phyloP scores from a whole-genome alignment of 192 early-diverging fungal genomes.

The Cetraspora pellucida region DNA sequence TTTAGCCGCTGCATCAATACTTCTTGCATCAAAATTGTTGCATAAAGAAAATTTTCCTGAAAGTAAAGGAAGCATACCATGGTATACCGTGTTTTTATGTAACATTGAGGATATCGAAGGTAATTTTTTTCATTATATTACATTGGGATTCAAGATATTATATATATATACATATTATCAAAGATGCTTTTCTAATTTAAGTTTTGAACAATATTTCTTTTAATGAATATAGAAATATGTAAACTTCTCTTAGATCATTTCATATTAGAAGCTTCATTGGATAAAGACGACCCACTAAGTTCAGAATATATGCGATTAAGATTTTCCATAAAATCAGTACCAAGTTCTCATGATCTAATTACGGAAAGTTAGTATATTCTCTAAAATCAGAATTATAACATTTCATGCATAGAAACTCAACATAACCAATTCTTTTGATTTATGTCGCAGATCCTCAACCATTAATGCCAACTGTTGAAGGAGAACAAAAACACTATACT shows the following conservation, averaged over 20 bases:
- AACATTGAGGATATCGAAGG: constrained; percentile 63
- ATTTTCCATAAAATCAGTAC: not conserved
- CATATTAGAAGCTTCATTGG: not conserved
- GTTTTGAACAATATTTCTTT: not conserved
- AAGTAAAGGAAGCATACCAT: constrained; percentile 41
- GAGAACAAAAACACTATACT: not conserved
- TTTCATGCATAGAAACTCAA: not conserved
- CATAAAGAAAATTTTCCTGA: constrained; percentile 43
- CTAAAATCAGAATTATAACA: not conserved
- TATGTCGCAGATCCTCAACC: not conserved
- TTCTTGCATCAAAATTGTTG: constrained; percentile 52
- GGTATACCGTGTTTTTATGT: constrained; percentile 52
- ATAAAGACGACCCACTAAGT: not conserved
- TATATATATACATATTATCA: not conserved
- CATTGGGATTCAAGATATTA: not conserved
- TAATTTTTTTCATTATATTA: constrained; percentile 31
- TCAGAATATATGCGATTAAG: not conserved
- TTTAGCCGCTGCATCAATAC: constrained; percentile 65
- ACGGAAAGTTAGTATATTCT: too few species aligned
- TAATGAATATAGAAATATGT: constrained; percentile 12
- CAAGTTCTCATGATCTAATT: too few species aligned
- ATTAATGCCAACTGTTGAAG: not conserved
- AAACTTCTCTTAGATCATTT: constrained; percentile 6
- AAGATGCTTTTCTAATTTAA: not conserved
- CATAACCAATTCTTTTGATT: not conserved